Evolutionary conservation across 306 rosid species (phyloP).

Genomic region (Lupinus albus): DNA sequence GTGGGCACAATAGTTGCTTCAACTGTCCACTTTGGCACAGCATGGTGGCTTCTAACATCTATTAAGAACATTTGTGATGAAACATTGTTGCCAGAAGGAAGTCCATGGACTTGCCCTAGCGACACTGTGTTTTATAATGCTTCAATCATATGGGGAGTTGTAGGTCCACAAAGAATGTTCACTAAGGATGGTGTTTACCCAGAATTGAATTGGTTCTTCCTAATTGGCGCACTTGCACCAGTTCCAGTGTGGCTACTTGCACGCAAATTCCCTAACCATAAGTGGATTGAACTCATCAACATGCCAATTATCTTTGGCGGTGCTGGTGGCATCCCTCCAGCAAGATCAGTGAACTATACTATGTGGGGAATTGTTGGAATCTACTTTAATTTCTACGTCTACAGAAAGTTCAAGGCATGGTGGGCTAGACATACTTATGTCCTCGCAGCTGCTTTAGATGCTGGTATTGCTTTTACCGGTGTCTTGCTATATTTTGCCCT

Average conservation of each 20-base stretch:
- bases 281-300: slow-evolving; percentile 59
- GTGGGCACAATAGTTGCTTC: slow-evolving; percentile 65
- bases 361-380: too few relatives aligned
- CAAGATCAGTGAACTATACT: slow-evolving; percentile 4
- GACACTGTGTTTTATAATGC: slow-evolving; percentile 72
- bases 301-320: slow-evolving; percentile 58
- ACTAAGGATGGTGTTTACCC: slow-evolving; percentile 54
- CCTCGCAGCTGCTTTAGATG: too few relatives aligned
- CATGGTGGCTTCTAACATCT: slow-evolving; percentile 71
- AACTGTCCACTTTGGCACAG: slow-evolving; percentile 54
- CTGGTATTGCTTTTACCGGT: too few relatives aligned
- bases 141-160: slow-evolving; percentile 78
- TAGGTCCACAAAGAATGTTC: slow-evolving; percentile 73
- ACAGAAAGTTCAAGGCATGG: too few relatives aligned
- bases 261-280: slow-evolving; percentile 49
- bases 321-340: slow-evolving; percentile 44
- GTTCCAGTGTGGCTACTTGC: slow-evolving; percentile 58
- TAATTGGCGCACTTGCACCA: slow-evolving; percentile 58
- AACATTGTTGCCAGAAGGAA: slow-evolving; percentile 47
- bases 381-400: too few relatives aligned
- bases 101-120: slow-evolving; percentile 81
- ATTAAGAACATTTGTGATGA: slow-evolving; percentile 55
- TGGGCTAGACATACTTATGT: too few relatives aligned
- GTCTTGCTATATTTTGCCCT: slow-evolving; percentile 19
- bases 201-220: slow-evolving; percentile 66